Evolutionary conservation across 208 protist genomes (phyloP).

Genomic region (Trypanosoma congolense): DNA sequence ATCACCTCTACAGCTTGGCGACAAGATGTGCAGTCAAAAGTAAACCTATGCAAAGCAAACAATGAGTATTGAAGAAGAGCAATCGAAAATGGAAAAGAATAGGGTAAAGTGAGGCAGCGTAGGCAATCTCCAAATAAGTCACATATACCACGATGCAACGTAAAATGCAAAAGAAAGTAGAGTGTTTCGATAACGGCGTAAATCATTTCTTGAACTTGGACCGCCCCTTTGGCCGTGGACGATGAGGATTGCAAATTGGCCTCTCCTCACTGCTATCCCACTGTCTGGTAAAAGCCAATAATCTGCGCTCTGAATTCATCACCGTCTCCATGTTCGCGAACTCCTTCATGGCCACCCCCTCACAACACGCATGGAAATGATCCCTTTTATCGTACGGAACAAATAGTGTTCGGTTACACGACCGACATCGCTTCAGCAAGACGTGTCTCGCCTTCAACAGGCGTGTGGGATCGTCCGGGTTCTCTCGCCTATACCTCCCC

Average conservation of each 20-base stretch:
- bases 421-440: constrained; percentile 67
- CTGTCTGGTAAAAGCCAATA: constrained; percentile 49
- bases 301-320: constrained; percentile 70
- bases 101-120: neutral
- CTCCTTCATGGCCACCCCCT: constrained; percentile 68
- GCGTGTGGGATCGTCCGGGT: constrained; percentile 74
- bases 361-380: constrained; percentile 84
- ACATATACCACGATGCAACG: neutral
- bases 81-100: neutral
- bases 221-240: constrained; percentile 76
- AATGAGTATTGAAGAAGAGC: no score
- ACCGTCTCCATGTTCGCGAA: constrained; percentile 74
- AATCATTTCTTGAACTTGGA: constrained; percentile 84
- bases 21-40: neutral
- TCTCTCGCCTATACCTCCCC: constrained; percentile 37
- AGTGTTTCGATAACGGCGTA: no score
- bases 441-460: constrained; percentile 77
- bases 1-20: constrained; percentile 19
- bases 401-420: constrained; percentile 75
- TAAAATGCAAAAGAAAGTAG: neutral
- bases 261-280: constrained; percentile 81
- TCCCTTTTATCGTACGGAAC: constrained; percentile 44
- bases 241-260: constrained; percentile 74
- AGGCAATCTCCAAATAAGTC: no score
- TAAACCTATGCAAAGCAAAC: no score